Conservation (phyloP, 1,139 yeast genomes). For the Ashbya aceris region DNA sequence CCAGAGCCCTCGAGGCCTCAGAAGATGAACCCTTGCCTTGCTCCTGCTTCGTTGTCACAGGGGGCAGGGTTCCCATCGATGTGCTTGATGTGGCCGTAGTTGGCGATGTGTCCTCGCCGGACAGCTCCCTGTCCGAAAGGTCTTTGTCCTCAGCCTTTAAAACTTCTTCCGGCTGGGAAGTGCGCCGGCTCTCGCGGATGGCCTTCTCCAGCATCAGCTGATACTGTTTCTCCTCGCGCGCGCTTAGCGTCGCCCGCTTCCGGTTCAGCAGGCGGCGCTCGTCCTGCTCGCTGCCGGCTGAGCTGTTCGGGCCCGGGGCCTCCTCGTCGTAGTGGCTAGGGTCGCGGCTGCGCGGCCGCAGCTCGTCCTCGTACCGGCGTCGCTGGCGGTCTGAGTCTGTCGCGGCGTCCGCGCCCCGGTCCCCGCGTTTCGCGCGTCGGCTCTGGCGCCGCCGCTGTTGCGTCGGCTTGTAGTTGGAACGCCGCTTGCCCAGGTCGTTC, state of each 20-base stretch:
- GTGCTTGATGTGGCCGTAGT: slow-evolving; percentile 3
- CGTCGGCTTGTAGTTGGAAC: slow-evolving; percentile 31
- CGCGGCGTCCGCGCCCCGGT: slow-evolving; percentile 8
- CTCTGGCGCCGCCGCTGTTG: slow-evolving; percentile 21
- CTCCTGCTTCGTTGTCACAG: slow-evolving; percentile 3
- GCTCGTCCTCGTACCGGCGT: slow-evolving; percentile 4
- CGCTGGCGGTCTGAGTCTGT: slow-evolving; percentile 6
- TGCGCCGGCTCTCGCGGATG: slow-evolving; percentile 28
- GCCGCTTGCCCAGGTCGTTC: slow-evolving; percentile 31
- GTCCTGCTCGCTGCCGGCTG: slow-evolving; percentile 1
- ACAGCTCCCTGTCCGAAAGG: slow-evolving; percentile 6
- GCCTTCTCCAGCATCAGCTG: slow-evolving; percentile 30
- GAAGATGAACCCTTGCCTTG: slow-evolving; percentile 4
- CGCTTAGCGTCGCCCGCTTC: slow-evolving; percentile 25
- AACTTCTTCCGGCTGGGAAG: slow-evolving; percentile 10
- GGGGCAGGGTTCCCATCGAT: slow-evolving; percentile 3
- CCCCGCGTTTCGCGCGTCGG: slow-evolving; percentile 11
- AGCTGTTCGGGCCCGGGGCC: slow-evolving; percentile 1
- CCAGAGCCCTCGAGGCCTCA: background rate
- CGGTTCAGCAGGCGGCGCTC: slow-evolving; percentile 9
- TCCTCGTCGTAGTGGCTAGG: slow-evolving; percentile 2
- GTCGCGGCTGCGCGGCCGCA: slow-evolving; percentile 1
- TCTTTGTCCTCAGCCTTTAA: slow-evolving; percentile 4
- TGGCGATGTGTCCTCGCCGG: slow-evolving; percentile 6
- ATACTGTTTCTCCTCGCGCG: slow-evolving; percentile 31